Base-by-base conservation (phyloP, 1,139 yeast genomes). In the Geotrichum siamense region DNA sequence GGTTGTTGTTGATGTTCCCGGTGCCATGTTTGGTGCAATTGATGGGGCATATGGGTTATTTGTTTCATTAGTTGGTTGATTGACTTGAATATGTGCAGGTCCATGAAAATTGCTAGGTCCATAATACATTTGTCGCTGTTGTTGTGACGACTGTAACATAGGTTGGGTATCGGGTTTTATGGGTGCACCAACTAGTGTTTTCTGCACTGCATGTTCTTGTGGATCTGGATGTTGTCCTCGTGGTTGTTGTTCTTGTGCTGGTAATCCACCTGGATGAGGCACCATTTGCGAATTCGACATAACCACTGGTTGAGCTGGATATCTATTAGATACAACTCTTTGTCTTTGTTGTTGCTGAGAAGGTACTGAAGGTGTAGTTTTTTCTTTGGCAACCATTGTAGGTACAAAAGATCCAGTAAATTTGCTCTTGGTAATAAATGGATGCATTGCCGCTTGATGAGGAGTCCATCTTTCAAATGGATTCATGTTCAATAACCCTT, bases 401-500 rank as follows among this genome's bases (percentile, higher is more conserved):
- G 66, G 63, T 26, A 61, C 61, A 52, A 55, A 66, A n/a, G 67
- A 68, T 2, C 62, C 63, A 6, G 53, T 52, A 43, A 57, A 64
- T 51, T 55, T 57, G 36, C 56, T 50, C 34, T 61, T 64, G 8
- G 81, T 81, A 17, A 91, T 77, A 62, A 93, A 91, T 0, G 97
- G 97, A 65, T 93, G 98, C 63, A 78, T 71, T 20, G 82, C 71
- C 0, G 97, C 98, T 61, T 91, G 96, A 55, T 86, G 96, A 9
- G 98, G 98, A 0, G 96, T 86, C 79, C 96, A 82, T 55, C 99
- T 74, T 61, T 89, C 96, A 55, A 91, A 71, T 0, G 98, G 98
- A 63, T 89, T 89, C 59, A 86, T 65, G 54, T 82, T 85, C 48
- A 91, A 68, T 9, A 85, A 74, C 29, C 94, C 94, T 39, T 71